Percentiles rank a stretch among this genome's conserved stretches.
Conservation (phyloP, 345 rosid species). For the Eucalyptus cloeziana region DNA sequence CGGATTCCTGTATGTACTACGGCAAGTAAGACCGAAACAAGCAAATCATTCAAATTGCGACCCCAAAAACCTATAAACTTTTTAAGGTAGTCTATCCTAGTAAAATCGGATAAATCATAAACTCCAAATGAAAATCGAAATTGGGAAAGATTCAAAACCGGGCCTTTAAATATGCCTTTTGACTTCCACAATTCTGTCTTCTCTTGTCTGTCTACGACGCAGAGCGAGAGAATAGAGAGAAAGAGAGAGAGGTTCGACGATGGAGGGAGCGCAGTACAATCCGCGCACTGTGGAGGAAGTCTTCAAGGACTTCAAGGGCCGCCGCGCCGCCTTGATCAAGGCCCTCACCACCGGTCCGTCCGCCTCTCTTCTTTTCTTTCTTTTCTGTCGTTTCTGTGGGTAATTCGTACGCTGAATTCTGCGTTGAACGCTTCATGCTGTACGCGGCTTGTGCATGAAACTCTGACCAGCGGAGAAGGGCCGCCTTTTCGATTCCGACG, state of each 20-base stretch:
- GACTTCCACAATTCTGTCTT: neutral
- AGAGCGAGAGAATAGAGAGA: neutral
- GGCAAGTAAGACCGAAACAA: too few relatives aligned
- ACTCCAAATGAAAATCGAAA: neutral
- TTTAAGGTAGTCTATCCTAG: neutral
- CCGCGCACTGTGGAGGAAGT: slow-evolving; percentile 74
- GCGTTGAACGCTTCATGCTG: neutral
- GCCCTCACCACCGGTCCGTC: slow-evolving; percentile 48
- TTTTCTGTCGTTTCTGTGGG: neutral
- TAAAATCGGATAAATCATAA: neutral
- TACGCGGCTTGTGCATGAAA: neutral
- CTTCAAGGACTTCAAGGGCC: slow-evolving; percentile 61
- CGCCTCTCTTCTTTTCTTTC: neutral
- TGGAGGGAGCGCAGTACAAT: slow-evolving; percentile 16
- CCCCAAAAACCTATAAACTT: neutral
- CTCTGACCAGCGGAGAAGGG: neutral
- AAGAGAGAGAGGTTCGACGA: neutral
- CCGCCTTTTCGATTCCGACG: neutral
- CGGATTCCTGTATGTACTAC: neutral
- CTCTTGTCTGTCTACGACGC: slow-evolving; percentile 3
- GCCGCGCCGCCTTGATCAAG: slow-evolving; percentile 56
- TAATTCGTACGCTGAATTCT: neutral
- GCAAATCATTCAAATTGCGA: neutral
- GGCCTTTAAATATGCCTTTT: neutral
- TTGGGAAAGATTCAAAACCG: neutral